Percentiles rank a stretch among this genome's conserved stretches.
Conservation (phyloP, 306 rosid genomes). For the Lotus japonicus region DNA sequence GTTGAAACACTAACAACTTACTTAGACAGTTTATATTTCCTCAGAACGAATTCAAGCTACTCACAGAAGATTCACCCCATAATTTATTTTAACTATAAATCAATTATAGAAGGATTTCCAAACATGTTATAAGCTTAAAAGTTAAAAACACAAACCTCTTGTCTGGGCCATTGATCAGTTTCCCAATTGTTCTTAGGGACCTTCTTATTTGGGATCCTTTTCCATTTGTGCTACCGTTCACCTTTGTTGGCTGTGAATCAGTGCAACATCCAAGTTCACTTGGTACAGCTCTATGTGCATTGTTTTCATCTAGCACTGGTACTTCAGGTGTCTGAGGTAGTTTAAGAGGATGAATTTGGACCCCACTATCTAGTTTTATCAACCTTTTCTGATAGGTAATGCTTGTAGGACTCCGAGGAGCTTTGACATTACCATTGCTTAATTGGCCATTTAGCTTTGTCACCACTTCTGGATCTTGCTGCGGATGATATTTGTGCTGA, state of each 20-base stretch:
- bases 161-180: constrained; percentile 81
- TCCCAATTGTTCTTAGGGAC: constrained; percentile 85
- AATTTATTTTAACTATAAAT: too few species aligned
- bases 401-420: constrained; percentile 58
- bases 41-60: too few species aligned
- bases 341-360: constrained; percentile 44
- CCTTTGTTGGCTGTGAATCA: constrained; percentile 44
- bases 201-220: constrained; percentile 82
- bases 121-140: too few species aligned
- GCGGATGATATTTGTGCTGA: constrained; percentile 19
- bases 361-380: constrained; percentile 27
- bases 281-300: constrained; percentile 20
- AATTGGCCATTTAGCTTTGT: constrained; percentile 35
- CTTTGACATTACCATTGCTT: constrained; percentile 32
- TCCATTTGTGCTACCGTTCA: constrained; percentile 40
- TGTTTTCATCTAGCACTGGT: constrained; percentile 27
- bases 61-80: too few species aligned
- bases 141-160: constrained; percentile 43
- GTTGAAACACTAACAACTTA: background rate
- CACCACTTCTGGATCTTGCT: constrained; percentile 36
- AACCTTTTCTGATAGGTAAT: constrained; percentile 35
- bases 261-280: constrained; percentile 20
- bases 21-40: too few species aligned
- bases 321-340: constrained; percentile 62
- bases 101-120: too few species aligned